phyloP scores from a whole-genome alignment of 768 basidiomycete species.

The Collybiopsis luxurians region DNA sequence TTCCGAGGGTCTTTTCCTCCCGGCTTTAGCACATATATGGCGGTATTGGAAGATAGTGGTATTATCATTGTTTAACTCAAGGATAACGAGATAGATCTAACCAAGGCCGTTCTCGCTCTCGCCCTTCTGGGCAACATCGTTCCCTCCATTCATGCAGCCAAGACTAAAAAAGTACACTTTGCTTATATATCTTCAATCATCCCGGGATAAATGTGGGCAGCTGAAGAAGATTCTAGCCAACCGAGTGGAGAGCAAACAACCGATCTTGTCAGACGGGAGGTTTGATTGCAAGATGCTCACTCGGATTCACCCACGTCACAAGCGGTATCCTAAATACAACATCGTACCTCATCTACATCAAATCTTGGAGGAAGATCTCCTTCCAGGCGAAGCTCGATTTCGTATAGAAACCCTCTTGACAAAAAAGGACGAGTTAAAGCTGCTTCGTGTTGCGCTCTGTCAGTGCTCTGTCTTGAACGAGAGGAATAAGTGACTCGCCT shows the following conservation, averaged over 20 bases:
- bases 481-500: conserved; percentile 8
- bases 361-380: conserved; percentile 6
- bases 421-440: neutral
- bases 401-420: conserved; percentile 1
- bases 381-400: neutral
- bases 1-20: neutral
- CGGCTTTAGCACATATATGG: neutral
- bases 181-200: neutral
- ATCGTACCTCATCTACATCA: too few relatives aligned
- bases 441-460: conserved; percentile 4
- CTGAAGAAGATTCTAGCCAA: neutral
- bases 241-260: neutral
- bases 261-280: neutral
- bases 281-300: conserved; percentile 6
- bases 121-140: conserved; percentile 10
- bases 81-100: conserved; percentile 13
- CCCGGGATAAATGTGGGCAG: neutral
- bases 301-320: conserved; percentile 2
- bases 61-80: conserved; percentile 11
- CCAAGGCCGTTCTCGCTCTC: conserved; percentile 9
- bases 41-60: neutral
- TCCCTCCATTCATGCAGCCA: neutral
- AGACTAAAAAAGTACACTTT: neutral
- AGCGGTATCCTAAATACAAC: conserved; percentile 6
- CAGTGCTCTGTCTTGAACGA: conserved; percentile 10